Conservation (phyloP, 2,329 filamentous ascomycete species). For the Ophiostoma quercus region DNA sequence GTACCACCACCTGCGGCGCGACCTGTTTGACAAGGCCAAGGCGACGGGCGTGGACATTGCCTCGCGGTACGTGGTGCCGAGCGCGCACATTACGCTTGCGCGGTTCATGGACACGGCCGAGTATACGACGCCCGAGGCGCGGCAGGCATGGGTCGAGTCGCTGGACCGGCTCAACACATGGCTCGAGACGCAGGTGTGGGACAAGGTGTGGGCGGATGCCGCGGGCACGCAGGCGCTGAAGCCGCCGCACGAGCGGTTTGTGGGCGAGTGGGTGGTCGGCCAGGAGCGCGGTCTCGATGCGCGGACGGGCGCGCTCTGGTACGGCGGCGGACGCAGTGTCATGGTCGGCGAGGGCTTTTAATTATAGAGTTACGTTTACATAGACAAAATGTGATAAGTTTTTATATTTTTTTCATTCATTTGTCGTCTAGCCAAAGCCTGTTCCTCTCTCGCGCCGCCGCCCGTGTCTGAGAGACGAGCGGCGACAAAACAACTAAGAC, state of each 20-base stretch:
- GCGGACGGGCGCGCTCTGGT: conserved; percentile 75
- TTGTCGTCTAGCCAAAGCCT: not conserved
- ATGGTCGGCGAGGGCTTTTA: conserved; percentile 57
- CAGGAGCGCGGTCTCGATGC: conserved; percentile 76
- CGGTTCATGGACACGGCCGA: conserved; percentile 69
- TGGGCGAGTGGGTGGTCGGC: conserved; percentile 80
- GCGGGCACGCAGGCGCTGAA: conserved; percentile 15
- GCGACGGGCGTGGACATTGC: conserved; percentile 62
- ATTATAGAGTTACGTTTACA: not conserved
- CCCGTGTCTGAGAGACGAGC: not conserved
- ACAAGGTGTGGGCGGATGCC: conserved; percentile 33
- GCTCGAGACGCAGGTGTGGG: conserved; percentile 68
- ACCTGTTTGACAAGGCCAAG: conserved; percentile 61
- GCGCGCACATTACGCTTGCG: conserved; percentile 81
- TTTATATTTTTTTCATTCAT: conserved; percentile 21
- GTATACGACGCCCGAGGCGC: conserved; percentile 52
- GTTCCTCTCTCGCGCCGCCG: not conserved
- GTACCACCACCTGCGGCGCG: conserved; percentile 83
- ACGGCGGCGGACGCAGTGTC: conserved; percentile 73
- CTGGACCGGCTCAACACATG: conserved; percentile 74
- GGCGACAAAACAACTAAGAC: not conserved
- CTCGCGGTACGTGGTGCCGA: conserved; percentile 81
- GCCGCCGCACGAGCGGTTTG: conserved; percentile 36
- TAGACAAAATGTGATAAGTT: conserved; percentile 9
- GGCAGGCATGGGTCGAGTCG: conserved; percentile 59